These are phyloP conservation scores for Arxiozyma slooffiae DNA, from an alignment of 1,139 yeast genomes.

Conservation along the genomic window DNA sequence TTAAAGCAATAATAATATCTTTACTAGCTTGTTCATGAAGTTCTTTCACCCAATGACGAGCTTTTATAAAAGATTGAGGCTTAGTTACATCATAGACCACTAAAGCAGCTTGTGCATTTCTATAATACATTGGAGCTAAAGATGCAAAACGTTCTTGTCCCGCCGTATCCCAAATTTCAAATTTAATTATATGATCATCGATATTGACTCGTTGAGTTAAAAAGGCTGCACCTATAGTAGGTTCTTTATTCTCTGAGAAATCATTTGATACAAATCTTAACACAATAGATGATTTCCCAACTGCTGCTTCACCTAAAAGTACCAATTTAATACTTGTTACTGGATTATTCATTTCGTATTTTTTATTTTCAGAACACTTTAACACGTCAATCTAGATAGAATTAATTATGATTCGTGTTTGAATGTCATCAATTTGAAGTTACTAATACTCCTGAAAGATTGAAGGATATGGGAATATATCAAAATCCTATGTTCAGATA, in stretches of 20 bases:
- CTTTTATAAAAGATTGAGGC: constrained; percentile 94
- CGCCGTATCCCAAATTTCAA: constrained; percentile 98
- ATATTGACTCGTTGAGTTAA: constrained; percentile 89
- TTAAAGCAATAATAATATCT: constrained; percentile 83
- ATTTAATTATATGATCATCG: constrained; percentile 82
- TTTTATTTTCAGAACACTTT: not conserved
- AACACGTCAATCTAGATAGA: not conserved
- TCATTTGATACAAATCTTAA: constrained; percentile 90
- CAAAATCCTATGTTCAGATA: not conserved
- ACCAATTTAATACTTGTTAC: constrained; percentile 80
- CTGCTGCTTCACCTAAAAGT: constrained; percentile 93
- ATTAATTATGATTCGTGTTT: not conserved
- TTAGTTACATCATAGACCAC: constrained; percentile 94
- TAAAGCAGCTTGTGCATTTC: constrained; percentile 97
- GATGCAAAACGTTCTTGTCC: constrained; percentile 97
- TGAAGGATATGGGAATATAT: not conserved
- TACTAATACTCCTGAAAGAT: not conserved
- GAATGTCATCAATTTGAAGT: not conserved
- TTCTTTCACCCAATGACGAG: constrained; percentile 98
- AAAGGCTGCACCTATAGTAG: constrained; percentile 97
- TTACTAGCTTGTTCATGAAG: constrained; percentile 90
- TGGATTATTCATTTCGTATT: constrained; percentile 8
- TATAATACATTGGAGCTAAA: constrained; percentile 93
- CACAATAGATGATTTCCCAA: constrained; percentile 89
- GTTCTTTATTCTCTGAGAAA: constrained; percentile 93